phyloP scores from a whole-genome alignment of 1,139 yeast genomes.

The Suhomyces bolitotheri region DNA sequence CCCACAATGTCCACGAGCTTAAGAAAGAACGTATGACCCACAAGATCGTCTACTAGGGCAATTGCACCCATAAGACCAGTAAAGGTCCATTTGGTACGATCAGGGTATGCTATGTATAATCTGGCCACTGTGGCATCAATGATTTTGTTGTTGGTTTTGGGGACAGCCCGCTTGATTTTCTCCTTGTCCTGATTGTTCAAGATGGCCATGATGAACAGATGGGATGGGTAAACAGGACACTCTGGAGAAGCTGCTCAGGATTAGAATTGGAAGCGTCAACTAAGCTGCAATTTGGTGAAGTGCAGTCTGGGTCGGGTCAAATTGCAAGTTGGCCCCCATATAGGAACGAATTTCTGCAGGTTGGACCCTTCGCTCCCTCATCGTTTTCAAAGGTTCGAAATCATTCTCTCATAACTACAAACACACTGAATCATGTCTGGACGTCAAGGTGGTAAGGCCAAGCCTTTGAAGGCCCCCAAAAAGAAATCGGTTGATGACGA shows the following conservation, averaged over 20 bases:
- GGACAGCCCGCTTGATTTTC: slow-evolving; percentile 81
- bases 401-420: background rate
- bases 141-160: slow-evolving; percentile 84
- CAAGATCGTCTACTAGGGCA: slow-evolving; percentile 84
- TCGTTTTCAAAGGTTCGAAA: slow-evolving; percentile 1
- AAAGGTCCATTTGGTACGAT: slow-evolving; percentile 75
- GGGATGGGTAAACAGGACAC: background rate
- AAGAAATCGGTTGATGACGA: slow-evolving; percentile 75
- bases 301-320: too few relatives aligned
- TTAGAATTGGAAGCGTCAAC: too few relatives aligned
- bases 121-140: slow-evolving; percentile 90
- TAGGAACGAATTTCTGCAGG: slow-evolving; percentile 1
- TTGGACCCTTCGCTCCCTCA: background rate
- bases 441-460: slow-evolving; percentile 75
- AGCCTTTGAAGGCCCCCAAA: slow-evolving; percentile 70
- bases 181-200: slow-evolving; percentile 76
- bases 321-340: too few relatives aligned
- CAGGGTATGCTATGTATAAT: slow-evolving; percentile 86
- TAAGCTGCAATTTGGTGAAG: too few relatives aligned
- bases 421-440: slow-evolving; percentile 56
- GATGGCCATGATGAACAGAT: slow-evolving; percentile 47
- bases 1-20: slow-evolving; percentile 85
- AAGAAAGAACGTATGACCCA: slow-evolving; percentile 89
- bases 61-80: slow-evolving; percentile 91
- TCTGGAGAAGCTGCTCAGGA: too few relatives aligned